Conservation (phyloP, 1,139 yeast genomes). For the Hansenula lynferdii region DNA sequence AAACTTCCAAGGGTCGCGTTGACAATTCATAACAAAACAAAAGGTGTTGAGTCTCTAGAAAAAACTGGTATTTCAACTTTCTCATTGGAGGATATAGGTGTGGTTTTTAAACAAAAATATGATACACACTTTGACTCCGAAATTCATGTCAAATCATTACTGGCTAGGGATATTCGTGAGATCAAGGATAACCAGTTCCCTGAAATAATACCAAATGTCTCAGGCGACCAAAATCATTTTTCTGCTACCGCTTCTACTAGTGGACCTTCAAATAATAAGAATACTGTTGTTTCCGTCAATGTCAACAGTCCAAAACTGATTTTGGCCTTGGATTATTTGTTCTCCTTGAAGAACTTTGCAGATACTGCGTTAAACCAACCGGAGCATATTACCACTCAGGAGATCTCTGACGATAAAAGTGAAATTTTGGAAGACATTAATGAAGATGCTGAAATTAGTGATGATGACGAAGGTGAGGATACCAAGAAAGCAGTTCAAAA, state of each 20-base stretch:
- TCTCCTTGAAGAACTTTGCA: slow-evolving; percentile 66
- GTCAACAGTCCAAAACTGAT: slow-evolving; percentile 80
- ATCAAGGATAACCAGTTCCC: slow-evolving; percentile 63
- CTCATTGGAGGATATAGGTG: slow-evolving; percentile 54
- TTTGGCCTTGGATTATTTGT: slow-evolving; percentile 78
- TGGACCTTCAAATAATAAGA: slow-evolving; percentile 35
- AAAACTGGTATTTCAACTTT: slow-evolving; percentile 54
- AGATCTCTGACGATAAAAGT: neutral
- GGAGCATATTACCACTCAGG: neutral
- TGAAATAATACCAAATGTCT: slow-evolving; percentile 71
- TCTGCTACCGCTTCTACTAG: slow-evolving; percentile 47
- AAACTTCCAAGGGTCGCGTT: slow-evolving; percentile 60
- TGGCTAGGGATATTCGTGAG: slow-evolving; percentile 69
- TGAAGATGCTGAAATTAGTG: too few species aligned
- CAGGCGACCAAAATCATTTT: slow-evolving; percentile 67
- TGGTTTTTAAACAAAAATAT: slow-evolving; percentile 45
- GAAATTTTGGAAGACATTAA: neutral
- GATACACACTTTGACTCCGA: slow-evolving; percentile 57
- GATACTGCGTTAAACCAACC: slow-evolving; percentile 35
- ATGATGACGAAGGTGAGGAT: slow-evolving; percentile 13
- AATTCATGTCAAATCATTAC: slow-evolving; percentile 65
- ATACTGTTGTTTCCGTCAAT: slow-evolving; percentile 52
- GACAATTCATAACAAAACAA: slow-evolving; percentile 58
- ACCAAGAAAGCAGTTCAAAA: slow-evolving; percentile 2
- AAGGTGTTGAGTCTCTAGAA: slow-evolving; percentile 31